Evolutionary conservation across 2,329 filamentous ascomycete species (phyloP), one percentile per base, ranked within the genome.

Genomic region (Canariomyces notabilis): DNA sequence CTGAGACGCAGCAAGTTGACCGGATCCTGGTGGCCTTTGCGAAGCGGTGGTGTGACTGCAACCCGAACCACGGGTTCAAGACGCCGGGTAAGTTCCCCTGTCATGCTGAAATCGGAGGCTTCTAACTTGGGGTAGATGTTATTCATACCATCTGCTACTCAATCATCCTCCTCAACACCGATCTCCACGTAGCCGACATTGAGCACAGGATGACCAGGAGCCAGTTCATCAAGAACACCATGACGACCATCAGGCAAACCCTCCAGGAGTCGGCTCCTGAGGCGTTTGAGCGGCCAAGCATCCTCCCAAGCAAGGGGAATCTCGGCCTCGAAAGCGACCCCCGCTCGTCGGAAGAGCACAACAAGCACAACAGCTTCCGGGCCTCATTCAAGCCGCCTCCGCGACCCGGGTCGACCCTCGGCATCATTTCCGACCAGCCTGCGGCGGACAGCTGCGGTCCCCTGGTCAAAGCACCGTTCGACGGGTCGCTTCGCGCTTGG

Each of bases 131-230:
- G 26, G 36, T 8, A 86, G 91, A 97, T 69, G 86, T 97, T 38
- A 90, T 98, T 15, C 91, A 98, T 64, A 96, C 90, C 19, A 94
- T 97, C 53, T 94, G 89, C 68, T 98, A 97, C 66, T 96, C 93
- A 1, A 82, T 98, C 54, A 83, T 98, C 61, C 76, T 98, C 9
- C 76, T 98, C 53, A 98, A 98, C 61, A 98, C 93, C 26, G 93
- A 98, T 70, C 73, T 98, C 46, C 91, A 98, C 61, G 67, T 97
- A 60, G 93, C 91, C 48, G 90, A 97, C 61, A 95, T 97, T 57
- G 89, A 95, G 51, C 82, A 87, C 58, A 95, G 95, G 71, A 98
- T 98, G 93, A 97, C 91, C 1, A 82, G 87, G 46, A 84, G 77
- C 53, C 91, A 97, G 61, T 98, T 97, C 61, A 80, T 98, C 62